Evolutionary conservation across 257 asterid species (phyloP).

Genomic region (Apocynum venetum): DNA sequence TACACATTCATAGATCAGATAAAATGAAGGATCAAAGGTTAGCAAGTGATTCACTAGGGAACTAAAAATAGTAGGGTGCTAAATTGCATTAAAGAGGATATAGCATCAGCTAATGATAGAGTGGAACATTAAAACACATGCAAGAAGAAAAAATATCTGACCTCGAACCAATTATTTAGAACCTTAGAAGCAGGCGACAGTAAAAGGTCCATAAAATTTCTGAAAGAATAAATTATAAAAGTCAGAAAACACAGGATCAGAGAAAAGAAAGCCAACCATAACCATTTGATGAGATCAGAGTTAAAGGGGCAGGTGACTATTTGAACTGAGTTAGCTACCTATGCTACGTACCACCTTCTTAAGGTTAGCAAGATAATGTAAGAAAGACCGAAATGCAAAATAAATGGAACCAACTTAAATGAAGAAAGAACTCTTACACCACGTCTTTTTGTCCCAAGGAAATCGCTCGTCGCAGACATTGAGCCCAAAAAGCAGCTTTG

Average conservation of each 20-base stretch:
- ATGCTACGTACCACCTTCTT: background rate
- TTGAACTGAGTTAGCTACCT: background rate
- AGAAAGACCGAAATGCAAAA: background rate
- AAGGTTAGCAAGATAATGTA: conserved; percentile 18
- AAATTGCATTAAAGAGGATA: background rate
- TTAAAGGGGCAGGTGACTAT: background rate
- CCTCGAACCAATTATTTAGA: conserved; percentile 96
- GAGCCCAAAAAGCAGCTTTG: conserved; percentile 74
- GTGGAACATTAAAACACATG: background rate
- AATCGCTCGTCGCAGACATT: conserved; percentile 54
- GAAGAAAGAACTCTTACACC: conserved; percentile 50
- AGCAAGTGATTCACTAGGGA: background rate
- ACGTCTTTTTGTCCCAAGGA: conserved; percentile 80
- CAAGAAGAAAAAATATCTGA: conserved; percentile 20
- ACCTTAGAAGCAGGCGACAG: conserved; percentile 91
- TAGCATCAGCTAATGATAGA: background rate
- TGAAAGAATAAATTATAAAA: conserved; percentile 32
- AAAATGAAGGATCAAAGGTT: background rate
- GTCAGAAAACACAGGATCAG: conserved; percentile 14
- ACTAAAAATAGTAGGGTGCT: background rate
- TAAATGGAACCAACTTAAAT: conserved; percentile 12
- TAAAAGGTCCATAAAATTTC: conserved; percentile 87
- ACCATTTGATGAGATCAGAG: background rate
- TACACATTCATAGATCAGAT: background rate
- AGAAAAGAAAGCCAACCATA: background rate